These are phyloP conservation scores for Clarireedia homoeocarpa DNA, from an alignment of 2,329 filamentous ascomycete genomes.

Conservation along the genomic window DNA sequence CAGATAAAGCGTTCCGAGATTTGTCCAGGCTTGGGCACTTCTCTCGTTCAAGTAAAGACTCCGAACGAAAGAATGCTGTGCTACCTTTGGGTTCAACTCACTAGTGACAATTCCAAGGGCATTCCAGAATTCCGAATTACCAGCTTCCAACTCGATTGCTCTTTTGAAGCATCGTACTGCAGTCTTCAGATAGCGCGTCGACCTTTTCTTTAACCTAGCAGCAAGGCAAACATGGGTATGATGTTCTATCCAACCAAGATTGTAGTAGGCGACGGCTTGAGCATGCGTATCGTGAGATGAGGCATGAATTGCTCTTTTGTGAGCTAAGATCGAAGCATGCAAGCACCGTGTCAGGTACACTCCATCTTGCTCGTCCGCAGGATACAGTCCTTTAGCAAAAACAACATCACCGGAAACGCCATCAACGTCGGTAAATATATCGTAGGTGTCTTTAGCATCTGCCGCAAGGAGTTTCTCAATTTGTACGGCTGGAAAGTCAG, in stretches of 20 bases:
- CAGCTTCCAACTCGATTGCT: conserved; percentile 89
- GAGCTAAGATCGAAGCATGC: conserved; percentile 69
- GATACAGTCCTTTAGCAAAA: conserved; percentile 28
- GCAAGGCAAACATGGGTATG: conserved; percentile 65
- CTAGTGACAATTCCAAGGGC: conserved; percentile 87
- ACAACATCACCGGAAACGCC: conserved; percentile 41
- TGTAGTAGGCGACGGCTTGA: conserved; percentile 94
- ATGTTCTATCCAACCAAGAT: conserved; percentile 90
- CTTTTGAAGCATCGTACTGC: conserved; percentile 88
- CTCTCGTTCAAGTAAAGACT: conserved; percentile 90
- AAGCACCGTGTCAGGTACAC: conserved; percentile 50
- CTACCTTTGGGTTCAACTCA: conserved; percentile 73
- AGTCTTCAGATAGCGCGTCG: conserved; percentile 65
- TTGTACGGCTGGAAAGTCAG: conserved; percentile 51
- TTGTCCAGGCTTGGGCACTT: conserved; percentile 80
- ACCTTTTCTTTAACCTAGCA: conserved; percentile 43
- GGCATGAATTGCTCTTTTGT: conserved; percentile 76
- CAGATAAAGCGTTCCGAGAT: conserved; percentile 79
- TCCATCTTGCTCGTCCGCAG: conserved; percentile 27
- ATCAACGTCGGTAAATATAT: conserved; percentile 62
- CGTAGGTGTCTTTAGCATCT: conserved; percentile 45
- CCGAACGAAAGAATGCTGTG: conserved; percentile 88
- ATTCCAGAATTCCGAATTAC: conserved; percentile 96
- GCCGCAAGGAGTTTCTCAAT: conserved; percentile 53
- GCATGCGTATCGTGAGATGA: conserved; percentile 71